Evolutionary conservation across 495 filamentous ascomycete species (phyloP), one percentile per base, ranked within the genome.

Genomic region (Penicillium samsonianum): DNA sequence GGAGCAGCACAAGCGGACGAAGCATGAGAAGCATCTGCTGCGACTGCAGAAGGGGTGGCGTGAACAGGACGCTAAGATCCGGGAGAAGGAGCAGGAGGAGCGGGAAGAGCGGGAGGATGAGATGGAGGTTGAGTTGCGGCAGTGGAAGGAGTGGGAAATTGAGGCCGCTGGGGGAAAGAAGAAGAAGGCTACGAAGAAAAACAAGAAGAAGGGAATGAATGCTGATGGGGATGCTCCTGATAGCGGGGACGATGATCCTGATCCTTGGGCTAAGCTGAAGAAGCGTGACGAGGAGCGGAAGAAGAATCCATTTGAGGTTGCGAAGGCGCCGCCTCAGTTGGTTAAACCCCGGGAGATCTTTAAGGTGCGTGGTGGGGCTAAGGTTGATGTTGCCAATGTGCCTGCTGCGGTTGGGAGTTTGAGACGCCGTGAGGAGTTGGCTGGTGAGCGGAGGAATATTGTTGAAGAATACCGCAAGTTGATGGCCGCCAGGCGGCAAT

Each of bases 11-110:
- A 87, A 63, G 83, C 79, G 84, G 45, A 93, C 91, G 42, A 88
- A 87, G 73, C 92, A 89, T 52, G 90, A 96, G 79, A 87, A 82
- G 69, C 87, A 86, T 67, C 83, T 96, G 79, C 87, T 88, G 50
- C 85, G 85, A 65, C 74, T 96, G 72, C 91, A 95, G 69, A 78
- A 75, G 26, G 85, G 89, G 42, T 96, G 92, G 92, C 80, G 90
- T 37, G 82, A 86, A 63, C 85, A 90, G 35, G 85, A 89, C 38
- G 87, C 85, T 53, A 82, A 79, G 63, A 71, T 80, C 23, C 84
- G 87, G 59, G 75, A 83, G 56, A 78, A 78, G 22, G 90, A 90
- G 60, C 86, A 88, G 51, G 83, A 83, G 57, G 84, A 86, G 59
- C 67, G 80, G n/a, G 80, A 85, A 62, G 82, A 86, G 49, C 76